phyloP scores from a whole-genome alignment of 306 rosid genomes.

The Sicyos baderoa region DNA sequence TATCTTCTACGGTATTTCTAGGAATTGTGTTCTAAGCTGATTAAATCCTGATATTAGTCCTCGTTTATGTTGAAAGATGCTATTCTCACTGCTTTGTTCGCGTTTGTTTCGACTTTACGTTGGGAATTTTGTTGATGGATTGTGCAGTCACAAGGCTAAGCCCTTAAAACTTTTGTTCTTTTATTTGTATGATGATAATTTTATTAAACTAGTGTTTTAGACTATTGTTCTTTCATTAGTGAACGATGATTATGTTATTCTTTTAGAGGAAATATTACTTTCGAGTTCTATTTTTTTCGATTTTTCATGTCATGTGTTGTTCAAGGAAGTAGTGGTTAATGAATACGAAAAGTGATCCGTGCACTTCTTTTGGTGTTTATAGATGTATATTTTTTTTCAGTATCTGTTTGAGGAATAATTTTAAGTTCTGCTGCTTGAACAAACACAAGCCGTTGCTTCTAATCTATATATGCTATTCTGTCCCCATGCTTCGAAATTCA shows the following conservation, averaged over 20 bases:
- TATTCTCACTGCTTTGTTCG: background rate
- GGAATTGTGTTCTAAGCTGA: background rate
- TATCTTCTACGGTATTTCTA: background rate
- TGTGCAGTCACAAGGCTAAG: constrained; percentile 1
- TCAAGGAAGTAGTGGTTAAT: background rate
- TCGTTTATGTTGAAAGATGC: background rate
- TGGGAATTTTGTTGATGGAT: background rate
- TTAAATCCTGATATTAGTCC: background rate
- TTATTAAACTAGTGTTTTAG: background rate
- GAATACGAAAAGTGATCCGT: background rate
- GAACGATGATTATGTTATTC: background rate
- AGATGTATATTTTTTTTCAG: background rate
- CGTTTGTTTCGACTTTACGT: background rate
- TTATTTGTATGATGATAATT: background rate
- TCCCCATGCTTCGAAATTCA: no score
- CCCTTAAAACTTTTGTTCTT: background rate
- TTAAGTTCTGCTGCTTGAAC: background rate
- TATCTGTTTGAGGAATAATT: background rate
- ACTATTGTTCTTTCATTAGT: background rate
- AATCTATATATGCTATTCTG: background rate
- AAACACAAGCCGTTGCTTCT: background rate
- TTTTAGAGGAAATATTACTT: background rate
- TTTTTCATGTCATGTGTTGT: background rate
- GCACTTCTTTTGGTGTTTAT: background rate
- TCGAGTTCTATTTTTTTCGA: background rate